A percentile compares a stretch with the other conserved stretches of the same genome.
These are phyloP conservation scores for Sugiyamaella xylanicola DNA, from an alignment of 1,139 yeast species.

Conservation along the genomic window DNA sequence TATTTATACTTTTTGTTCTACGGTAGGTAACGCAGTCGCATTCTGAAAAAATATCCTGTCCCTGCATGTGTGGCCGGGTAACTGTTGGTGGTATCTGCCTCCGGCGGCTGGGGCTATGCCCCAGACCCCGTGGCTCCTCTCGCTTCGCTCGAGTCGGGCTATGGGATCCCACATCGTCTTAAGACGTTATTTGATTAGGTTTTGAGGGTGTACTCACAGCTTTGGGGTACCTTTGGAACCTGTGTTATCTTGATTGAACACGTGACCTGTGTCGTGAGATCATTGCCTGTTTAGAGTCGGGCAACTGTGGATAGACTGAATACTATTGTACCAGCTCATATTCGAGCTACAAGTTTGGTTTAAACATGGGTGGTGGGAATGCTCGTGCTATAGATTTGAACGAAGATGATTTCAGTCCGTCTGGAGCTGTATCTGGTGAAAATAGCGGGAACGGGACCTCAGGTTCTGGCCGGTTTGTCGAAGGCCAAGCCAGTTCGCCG, in stretches of 20 bases:
- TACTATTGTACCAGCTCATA: too few species aligned
- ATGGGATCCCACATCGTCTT: not conserved
- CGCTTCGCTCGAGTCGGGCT: not conserved
- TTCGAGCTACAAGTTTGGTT: not conserved
- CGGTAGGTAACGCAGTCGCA: not conserved
- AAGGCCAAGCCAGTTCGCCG: not conserved
- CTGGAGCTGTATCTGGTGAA: not conserved
- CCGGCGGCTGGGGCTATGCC: not conserved
- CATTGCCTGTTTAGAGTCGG: too few species aligned
- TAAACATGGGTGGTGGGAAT: conserved; percentile 17
- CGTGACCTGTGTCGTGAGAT: too few species aligned
- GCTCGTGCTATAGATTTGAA: conserved; percentile 14
- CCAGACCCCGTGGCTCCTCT: conserved; percentile 3
- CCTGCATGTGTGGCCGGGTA: not conserved
- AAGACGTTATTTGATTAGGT: too few species aligned
- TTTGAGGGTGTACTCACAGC: too few species aligned
- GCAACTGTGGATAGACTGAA: too few species aligned
- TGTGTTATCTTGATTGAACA: too few species aligned
- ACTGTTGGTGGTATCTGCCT: not conserved
- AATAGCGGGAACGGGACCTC: not conserved
- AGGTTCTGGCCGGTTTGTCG: too few species aligned
- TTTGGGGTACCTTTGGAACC: too few species aligned
- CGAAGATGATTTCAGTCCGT: conserved; percentile 3
- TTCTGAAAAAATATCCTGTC: not conserved
- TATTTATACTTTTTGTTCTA: conserved; percentile 7